A percentile compares a stretch with the other conserved stretches of the same genome.
Conservation (phyloP, 768 basidiomycete genomes). For the Mycena alexandri region DNA sequence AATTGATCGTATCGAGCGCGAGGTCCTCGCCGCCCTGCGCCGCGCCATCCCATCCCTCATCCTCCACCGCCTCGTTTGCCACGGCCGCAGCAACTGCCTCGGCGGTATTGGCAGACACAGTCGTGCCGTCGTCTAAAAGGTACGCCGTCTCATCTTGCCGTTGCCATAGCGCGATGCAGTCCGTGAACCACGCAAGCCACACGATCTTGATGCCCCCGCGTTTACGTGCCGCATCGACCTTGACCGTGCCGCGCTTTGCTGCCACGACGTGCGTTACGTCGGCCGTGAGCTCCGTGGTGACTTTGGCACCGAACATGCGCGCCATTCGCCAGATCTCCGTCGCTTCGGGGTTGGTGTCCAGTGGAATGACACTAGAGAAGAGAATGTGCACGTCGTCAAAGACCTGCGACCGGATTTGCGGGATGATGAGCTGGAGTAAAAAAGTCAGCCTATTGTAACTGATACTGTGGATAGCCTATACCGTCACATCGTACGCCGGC, state of each 20-base stretch:
- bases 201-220: slow-evolving; percentile 87
- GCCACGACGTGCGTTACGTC: slow-evolving; percentile 92
- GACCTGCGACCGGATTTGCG: slow-evolving; percentile 78
- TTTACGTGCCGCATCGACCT: slow-evolving; percentile 86
- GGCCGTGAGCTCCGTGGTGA: slow-evolving; percentile 74
- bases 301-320: slow-evolving; percentile 88
- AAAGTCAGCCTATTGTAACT: slow-evolving; percentile 14
- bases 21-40: slow-evolving; percentile 44
- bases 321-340: slow-evolving; percentile 91
- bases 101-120: slow-evolving; percentile 49
- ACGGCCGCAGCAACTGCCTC: slow-evolving; percentile 55
- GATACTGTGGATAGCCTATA: slow-evolving; percentile 52
- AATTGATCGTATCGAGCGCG: slow-evolving; percentile 76
- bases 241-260: slow-evolving; percentile 92
- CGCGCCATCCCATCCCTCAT: slow-evolving; percentile 37
- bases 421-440: slow-evolving; percentile 80
- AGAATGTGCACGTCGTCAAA: slow-evolving; percentile 86
- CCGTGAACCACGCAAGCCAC: slow-evolving; percentile 90
- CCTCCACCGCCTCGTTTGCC: slow-evolving; percentile 47
- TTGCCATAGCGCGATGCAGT: slow-evolving; percentile 90
- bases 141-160: slow-evolving; percentile 85
- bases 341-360: slow-evolving; percentile 83
- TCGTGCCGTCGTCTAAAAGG: slow-evolving; percentile 62
- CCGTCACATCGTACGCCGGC: slow-evolving; percentile 79
- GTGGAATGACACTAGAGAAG: slow-evolving; percentile 95